Conservation (phyloP, 345 rosid species). For the Lagerstroemia speciosa region DNA sequence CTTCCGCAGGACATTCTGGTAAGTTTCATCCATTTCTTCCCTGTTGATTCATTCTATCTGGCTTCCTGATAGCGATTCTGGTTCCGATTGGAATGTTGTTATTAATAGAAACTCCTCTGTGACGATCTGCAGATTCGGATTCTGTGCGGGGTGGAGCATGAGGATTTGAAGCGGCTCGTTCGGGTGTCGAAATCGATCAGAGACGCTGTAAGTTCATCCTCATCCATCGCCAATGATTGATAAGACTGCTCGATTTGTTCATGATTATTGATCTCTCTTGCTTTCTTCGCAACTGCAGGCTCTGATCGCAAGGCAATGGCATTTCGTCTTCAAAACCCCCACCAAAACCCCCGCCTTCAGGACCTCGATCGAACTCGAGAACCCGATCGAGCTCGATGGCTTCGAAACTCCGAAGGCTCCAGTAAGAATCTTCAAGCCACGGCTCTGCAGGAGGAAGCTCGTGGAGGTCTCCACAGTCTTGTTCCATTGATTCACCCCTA, state of each 20-base stretch:
- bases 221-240: neutral
- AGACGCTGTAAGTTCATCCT: slow-evolving; percentile 55
- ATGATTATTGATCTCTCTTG: slow-evolving; percentile 1
- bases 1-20: slow-evolving; percentile 81
- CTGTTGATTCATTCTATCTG: neutral
- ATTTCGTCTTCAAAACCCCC: slow-evolving; percentile 67
- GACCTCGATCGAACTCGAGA: slow-evolving; percentile 21
- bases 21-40: neutral
- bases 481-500: no score
- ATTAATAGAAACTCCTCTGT: neutral
- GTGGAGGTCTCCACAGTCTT: slow-evolving; percentile 44
- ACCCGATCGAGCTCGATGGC: slow-evolving; percentile 23
- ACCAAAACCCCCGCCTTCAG: slow-evolving; percentile 44
- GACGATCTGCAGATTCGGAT: slow-evolving; percentile 41
- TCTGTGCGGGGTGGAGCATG: slow-evolving; percentile 60
- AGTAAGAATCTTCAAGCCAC: slow-evolving; percentile 18
- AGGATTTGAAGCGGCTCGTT: slow-evolving; percentile 55
- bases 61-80: neutral
- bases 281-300: slow-evolving; percentile 33
- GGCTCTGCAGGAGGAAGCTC: slow-evolving; percentile 29
- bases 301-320: slow-evolving; percentile 37
- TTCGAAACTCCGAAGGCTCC: slow-evolving; percentile 70
- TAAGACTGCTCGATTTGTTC: neutral
- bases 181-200: slow-evolving; percentile 52
- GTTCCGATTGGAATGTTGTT: neutral